Conservation (phyloP, 169 alveolate genomes). For the Babesia bovis region DNA sequence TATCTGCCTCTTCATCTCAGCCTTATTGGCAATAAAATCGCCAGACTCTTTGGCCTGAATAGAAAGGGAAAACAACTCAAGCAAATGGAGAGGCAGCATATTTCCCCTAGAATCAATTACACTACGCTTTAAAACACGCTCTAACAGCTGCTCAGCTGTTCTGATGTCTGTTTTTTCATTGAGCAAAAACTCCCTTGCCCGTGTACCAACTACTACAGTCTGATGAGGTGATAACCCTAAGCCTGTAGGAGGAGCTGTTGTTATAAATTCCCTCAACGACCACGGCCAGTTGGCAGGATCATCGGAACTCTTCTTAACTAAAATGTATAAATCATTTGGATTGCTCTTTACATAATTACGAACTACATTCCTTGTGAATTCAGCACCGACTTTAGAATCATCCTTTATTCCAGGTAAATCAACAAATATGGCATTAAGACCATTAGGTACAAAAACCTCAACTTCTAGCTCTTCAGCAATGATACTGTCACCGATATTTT, state of each 20-base stretch:
- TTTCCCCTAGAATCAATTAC: constrained; percentile 76
- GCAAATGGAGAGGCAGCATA: constrained; percentile 78
- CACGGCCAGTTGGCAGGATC: constrained; percentile 92
- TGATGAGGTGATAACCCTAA: constrained; percentile 84
- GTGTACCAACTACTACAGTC: constrained; percentile 86
- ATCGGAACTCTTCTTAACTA: constrained; percentile 86
- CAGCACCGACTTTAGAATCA: constrained; percentile 87
- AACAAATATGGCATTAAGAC: constrained; percentile 87
- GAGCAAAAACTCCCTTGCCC: constrained; percentile 81
- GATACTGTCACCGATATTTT: constrained; percentile 72
- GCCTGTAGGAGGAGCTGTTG: constrained; percentile 79
- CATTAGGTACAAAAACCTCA: constrained; percentile 83
- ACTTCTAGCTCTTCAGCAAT: constrained; percentile 80
- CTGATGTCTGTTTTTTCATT: constrained; percentile 80
- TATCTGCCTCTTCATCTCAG: constrained; percentile 80
- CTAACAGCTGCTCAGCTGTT: constrained; percentile 79
- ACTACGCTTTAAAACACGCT: constrained; percentile 77
- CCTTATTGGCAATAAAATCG: constrained; percentile 75
- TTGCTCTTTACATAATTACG: constrained; percentile 81
- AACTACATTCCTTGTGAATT: constrained; percentile 82
- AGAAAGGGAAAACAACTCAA: constrained; percentile 82
- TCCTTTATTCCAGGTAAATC: constrained; percentile 89
- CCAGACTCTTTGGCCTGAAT: constrained; percentile 81
- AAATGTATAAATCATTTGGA: constrained; percentile 86
- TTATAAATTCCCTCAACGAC: constrained; percentile 80